Evolutionary conservation across 73 alveolate species (phyloP), one percentile per base, ranked within the genome.

Genomic region (Paramecium octaurelia): DNA sequence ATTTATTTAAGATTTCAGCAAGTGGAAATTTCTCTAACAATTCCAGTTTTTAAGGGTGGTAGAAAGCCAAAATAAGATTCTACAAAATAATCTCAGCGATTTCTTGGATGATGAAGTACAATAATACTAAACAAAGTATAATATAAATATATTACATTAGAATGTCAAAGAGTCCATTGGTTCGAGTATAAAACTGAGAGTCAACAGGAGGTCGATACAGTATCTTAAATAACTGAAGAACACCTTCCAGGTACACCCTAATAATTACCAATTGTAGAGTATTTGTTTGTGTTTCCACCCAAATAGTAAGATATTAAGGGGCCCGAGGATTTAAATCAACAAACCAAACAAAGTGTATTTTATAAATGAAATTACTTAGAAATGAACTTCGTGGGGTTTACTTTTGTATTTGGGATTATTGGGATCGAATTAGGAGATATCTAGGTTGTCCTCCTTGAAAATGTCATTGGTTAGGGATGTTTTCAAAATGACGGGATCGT

Each of bases 301-400:
- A 58, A 58, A 58, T 58, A 58, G 1, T 14, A 58, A n/a, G 12
- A 58, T 14, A 58, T 18, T 31, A 27, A 70, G 14, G 6, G 86
- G 86, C 24, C 86, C 86, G 8, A 31, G 43, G 8, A 70, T 31
- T n/a, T 21, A 70, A 11, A 70, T 8, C 38, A 70, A 4, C 29
- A 35, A 31, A 6, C 31, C 24, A 35, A 70, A 70, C 16, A 70
- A 35, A 35, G 38, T n/a, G 24, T 21, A 70, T 24, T 35, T 27
- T 11, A 70, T n/a, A 35, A 70, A 70, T 21, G 24, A 31, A 70
- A 8, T 18, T 1, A 31, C 57, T 70, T 35, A 18, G 24, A 70
- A 70, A n/a, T 70, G 46, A 27, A 70, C 86, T 36, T 70, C 86
- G 16, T 70, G 86, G 5, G 86, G 86, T 31, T 70, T 70, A 8